These are phyloP conservation scores for Scolecobasidium constrictum DNA, from an alignment of 2,329 filamentous ascomycete genomes.

Conservation along the genomic window DNA sequence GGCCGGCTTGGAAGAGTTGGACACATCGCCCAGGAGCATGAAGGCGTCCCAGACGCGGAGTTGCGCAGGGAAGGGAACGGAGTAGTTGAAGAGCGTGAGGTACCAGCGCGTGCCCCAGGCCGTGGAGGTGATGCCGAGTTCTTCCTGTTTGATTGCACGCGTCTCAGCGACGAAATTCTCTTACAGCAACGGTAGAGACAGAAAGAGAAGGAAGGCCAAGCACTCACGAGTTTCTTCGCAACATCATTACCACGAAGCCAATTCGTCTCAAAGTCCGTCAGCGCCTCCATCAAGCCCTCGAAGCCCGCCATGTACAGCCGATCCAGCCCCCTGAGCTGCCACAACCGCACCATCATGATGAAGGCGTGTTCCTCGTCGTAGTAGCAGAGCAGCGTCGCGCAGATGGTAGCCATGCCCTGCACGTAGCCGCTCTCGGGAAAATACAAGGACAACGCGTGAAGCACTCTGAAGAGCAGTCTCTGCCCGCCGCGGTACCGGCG, in stretches of 20 bases:
- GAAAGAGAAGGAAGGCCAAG: constrained; percentile 4
- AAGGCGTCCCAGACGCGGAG: constrained; percentile 97
- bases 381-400: constrained; percentile 87
- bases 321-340: constrained; percentile 78
- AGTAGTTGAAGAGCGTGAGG: constrained; percentile 92
- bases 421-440: constrained; percentile 90
- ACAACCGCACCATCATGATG: constrained; percentile 91
- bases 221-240: constrained; percentile 62
- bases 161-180: not conserved
- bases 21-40: constrained; percentile 74
- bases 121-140: constrained; percentile 72
- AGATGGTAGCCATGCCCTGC: constrained; percentile 92
- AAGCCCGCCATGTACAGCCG: constrained; percentile 78
- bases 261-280: constrained; percentile 71
- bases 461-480: constrained; percentile 78
- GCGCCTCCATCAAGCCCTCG: constrained; percentile 71
- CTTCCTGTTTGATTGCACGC: constrained; percentile 52
- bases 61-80: constrained; percentile 86
- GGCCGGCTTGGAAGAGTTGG: constrained; percentile 31
- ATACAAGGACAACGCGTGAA: constrained; percentile 86
- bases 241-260: constrained; percentile 76
- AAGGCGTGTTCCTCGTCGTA: constrained; percentile 93
- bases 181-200: not conserved
- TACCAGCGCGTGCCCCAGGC: constrained; percentile 98
- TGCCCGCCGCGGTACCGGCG: constrained; percentile 85